Percentiles rank a stretch among this genome's conserved stretches.
Evolutionary conservation across 108 stramenopile genomes (phyloP).

Genomic region (Cylindrotheca fusiformis): DNA sequence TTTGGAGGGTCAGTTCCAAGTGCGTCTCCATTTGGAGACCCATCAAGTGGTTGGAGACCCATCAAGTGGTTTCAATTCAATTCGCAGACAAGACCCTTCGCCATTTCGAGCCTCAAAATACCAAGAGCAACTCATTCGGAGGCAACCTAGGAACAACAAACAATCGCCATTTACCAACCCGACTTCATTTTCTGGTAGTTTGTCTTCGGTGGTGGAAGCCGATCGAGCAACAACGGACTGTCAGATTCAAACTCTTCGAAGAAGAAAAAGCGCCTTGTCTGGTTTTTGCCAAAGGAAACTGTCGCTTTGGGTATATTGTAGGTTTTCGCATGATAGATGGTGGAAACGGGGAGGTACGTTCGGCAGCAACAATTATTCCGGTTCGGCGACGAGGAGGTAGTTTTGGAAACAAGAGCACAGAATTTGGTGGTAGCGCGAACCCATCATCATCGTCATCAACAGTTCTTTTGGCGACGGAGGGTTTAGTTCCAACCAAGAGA

Average conservation of each 20-base stretch:
- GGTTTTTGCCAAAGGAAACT: conserved; percentile 73
- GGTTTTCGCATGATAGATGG: conserved; percentile 61
- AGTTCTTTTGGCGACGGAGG: conserved; percentile 7
- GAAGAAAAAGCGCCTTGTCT: conserved; percentile 49
- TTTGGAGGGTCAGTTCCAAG: neutral
- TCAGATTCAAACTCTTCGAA: no score
- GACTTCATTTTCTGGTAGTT: conserved; percentile 7
- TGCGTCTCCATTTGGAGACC: conserved; percentile 10
- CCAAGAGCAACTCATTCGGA: no score
- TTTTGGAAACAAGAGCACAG: conserved; percentile 6
- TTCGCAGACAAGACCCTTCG: neutral
- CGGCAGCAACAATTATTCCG: neutral
- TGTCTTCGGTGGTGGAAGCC: conserved; percentile 19
- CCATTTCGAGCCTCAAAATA: conserved; percentile 22
- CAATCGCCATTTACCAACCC: neutral
- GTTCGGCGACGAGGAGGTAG: neutral
- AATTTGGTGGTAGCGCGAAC: conserved; percentile 2
- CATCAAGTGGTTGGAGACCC: neutral
- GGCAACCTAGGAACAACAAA: no score
- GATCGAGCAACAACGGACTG: conserved; percentile 8
- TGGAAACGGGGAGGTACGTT: neutral
- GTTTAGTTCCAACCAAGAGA: neutral
- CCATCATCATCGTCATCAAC: no score
- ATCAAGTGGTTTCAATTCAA: conserved; percentile 6
- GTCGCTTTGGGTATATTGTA: conserved; percentile 67